Evolutionary conservation across 2,329 filamentous ascomycete genomes (phyloP).

Genomic region (Colletotrichum limetticola): DNA sequence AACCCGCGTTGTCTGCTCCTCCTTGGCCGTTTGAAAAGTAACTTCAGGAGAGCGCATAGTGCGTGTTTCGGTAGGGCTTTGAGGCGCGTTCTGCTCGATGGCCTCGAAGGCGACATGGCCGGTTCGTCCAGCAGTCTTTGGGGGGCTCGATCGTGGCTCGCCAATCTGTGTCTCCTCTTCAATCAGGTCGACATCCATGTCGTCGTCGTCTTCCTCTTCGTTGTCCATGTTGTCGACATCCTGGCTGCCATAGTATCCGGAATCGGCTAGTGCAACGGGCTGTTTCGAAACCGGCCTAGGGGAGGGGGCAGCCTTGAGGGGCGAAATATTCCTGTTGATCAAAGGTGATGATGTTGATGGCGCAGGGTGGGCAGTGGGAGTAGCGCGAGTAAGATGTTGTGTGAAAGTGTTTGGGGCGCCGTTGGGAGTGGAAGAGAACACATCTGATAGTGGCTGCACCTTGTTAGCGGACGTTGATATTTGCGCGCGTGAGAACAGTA

Average conservation of each 20-base stretch:
- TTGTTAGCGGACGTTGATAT: slow-evolving; percentile 39
- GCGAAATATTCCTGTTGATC: slow-evolving; percentile 46
- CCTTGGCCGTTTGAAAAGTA: slow-evolving; percentile 55
- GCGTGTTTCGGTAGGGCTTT: slow-evolving; percentile 37
- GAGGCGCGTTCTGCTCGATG: slow-evolving; percentile 17
- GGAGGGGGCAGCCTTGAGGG: slow-evolving; percentile 45
- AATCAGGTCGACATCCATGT: slow-evolving; percentile 50
- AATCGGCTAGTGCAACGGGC: slow-evolving; percentile 63
- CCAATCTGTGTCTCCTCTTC: slow-evolving; percentile 39
- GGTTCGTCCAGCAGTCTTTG: slow-evolving; percentile 18
- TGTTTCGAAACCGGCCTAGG: slow-evolving; percentile 46
- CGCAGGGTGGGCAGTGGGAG: slow-evolving; percentile 69
- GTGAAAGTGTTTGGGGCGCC: slow-evolving; percentile 65
- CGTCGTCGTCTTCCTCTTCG: slow-evolving; percentile 59
- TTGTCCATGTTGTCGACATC: slow-evolving; percentile 31
- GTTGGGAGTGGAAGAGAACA: slow-evolving; percentile 67
- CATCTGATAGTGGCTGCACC: slow-evolving; percentile 67
- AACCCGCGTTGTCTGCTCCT: slow-evolving; percentile 51
- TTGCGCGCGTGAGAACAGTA: slow-evolving; percentile 15
- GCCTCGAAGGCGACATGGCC: slow-evolving; percentile 35
- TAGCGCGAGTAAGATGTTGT: slow-evolving; percentile 58
- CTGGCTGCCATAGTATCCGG: slow-evolving; percentile 79
- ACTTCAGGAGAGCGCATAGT: slow-evolving; percentile 46
- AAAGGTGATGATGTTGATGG: slow-evolving; percentile 51
- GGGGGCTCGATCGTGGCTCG: slow-evolving; percentile 28